Evolutionary conservation across 345 rosid genomes (phyloP).

Genomic region (Citrus australasica): DNA sequence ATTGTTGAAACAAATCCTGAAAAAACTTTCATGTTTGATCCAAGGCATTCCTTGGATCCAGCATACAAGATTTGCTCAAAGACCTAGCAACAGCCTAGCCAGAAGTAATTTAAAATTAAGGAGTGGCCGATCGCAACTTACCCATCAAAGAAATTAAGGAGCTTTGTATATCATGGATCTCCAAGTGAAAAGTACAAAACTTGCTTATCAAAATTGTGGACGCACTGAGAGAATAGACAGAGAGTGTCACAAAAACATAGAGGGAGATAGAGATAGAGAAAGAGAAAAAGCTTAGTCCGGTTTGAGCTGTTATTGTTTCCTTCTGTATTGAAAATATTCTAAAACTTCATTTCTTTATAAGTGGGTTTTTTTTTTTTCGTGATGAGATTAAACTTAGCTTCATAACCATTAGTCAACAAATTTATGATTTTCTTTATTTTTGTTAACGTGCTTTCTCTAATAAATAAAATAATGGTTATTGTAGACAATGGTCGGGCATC

Average conservation of each 20-base stretch:
- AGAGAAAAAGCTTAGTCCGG: too few relatives aligned
- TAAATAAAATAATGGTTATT: conserved; percentile 1
- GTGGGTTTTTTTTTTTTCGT: too few relatives aligned
- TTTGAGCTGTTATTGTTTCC: too few relatives aligned
- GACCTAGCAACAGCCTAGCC: neutral
- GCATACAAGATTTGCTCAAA: neutral
- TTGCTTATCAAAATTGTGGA: too few relatives aligned
- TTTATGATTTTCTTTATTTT: conserved; percentile 19
- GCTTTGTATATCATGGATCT: neutral
- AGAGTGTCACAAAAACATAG: too few relatives aligned
- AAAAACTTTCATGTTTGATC: neutral
- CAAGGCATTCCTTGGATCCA: conserved; percentile 3
- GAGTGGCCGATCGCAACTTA: neutral
- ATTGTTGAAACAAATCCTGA: neutral
- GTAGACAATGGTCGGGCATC: conserved; percentile 30
- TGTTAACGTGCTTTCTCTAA: neutral
- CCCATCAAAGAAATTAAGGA: neutral
- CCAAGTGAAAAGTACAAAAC: neutral
- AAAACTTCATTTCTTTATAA: too few relatives aligned
- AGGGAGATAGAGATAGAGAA: too few relatives aligned
- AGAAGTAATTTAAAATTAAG: neutral
- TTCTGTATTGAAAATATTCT: too few relatives aligned
- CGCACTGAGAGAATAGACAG: too few relatives aligned
- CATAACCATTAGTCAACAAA: neutral
- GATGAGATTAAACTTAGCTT: too few relatives aligned